These are phyloP conservation scores for Takashimella koratensis DNA, from an alignment of 1,284 basidiomycete species.

Conservation along the genomic window DNA sequence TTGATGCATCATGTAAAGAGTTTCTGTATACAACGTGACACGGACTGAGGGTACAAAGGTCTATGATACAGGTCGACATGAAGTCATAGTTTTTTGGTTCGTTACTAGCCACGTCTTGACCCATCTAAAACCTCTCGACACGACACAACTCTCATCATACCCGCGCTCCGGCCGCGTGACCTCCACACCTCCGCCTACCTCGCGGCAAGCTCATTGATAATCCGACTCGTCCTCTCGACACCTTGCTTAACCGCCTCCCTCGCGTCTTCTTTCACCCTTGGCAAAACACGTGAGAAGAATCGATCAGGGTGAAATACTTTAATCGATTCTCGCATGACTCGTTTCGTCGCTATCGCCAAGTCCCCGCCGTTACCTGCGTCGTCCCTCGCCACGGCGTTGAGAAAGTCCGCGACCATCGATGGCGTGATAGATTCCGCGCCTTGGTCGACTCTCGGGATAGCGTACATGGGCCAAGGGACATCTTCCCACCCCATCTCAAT, in stretches of 20 bases:
- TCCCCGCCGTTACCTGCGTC: slow-evolving; percentile 50
- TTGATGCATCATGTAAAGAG: slow-evolving; percentile 2
- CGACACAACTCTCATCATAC: no score
- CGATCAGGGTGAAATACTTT: slow-evolving; percentile 73
- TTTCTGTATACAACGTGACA: neutral
- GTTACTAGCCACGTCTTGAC: slow-evolving; percentile 6
- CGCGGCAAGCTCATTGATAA: slow-evolving; percentile 26
- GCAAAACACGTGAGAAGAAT: slow-evolving; percentile 59
- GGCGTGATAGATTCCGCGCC: slow-evolving; percentile 36
- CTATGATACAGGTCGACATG: neutral
- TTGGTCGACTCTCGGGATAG: slow-evolving; percentile 30
- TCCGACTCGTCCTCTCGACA: slow-evolving; percentile 52
- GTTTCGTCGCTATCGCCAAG: slow-evolving; percentile 51
- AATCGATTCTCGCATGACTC: slow-evolving; percentile 59
- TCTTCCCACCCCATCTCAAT: slow-evolving; percentile 56
- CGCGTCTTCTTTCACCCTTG: slow-evolving; percentile 57
- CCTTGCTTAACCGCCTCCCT: slow-evolving; percentile 59
- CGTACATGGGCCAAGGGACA: slow-evolving; percentile 73
- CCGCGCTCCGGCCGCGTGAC: no score
- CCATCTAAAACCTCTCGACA: no score
- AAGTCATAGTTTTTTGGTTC: slow-evolving; percentile 1
- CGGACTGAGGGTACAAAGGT: neutral
- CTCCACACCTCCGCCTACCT: no score
- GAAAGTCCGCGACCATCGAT: slow-evolving; percentile 56
- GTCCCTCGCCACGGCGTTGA: slow-evolving; percentile 53